Evolutionary conservation across 2,329 filamentous ascomycete genomes (phyloP).

Genomic region (Apiospora marii): DNA sequence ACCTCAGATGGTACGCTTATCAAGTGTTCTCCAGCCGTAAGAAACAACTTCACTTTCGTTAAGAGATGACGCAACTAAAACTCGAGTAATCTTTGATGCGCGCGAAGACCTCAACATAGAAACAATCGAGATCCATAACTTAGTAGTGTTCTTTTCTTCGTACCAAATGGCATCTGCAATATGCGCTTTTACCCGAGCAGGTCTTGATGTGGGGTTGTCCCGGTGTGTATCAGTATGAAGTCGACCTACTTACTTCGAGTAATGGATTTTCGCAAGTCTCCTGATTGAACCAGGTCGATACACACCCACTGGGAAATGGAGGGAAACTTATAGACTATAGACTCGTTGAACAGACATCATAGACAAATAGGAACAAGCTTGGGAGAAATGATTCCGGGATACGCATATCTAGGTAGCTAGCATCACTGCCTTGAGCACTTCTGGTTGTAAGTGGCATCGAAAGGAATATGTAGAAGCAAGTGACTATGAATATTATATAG

Average conservation of each 20-base stretch:
- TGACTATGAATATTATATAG: neutral
- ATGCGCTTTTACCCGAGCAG: conserved; percentile 3
- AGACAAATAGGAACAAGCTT: neutral
- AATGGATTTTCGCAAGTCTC: neutral
- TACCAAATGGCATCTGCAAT: neutral
- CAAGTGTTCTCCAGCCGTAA: too few species aligned
- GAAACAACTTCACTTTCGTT: too few species aligned
- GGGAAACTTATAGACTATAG: neutral
- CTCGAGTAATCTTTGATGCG: too few species aligned
- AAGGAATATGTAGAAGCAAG: neutral
- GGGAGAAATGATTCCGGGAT: neutral
- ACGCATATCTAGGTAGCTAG: neutral
- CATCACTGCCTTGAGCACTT: neutral
- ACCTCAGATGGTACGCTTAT: too few species aligned
- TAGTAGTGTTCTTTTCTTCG: too few species aligned
- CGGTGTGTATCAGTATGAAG: neutral
- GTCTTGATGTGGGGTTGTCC: neutral
- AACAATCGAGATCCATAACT: too few species aligned
- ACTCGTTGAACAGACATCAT: neutral
- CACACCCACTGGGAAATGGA: neutral
- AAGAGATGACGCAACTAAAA: too few species aligned
- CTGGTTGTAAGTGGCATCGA: neutral
- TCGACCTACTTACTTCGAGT: neutral
- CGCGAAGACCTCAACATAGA: too few species aligned
- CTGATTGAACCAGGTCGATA: neutral